phyloP scores from a whole-genome alignment of 805 yeast genomes.

The Scheffersomyces ergatensis region DNA sequence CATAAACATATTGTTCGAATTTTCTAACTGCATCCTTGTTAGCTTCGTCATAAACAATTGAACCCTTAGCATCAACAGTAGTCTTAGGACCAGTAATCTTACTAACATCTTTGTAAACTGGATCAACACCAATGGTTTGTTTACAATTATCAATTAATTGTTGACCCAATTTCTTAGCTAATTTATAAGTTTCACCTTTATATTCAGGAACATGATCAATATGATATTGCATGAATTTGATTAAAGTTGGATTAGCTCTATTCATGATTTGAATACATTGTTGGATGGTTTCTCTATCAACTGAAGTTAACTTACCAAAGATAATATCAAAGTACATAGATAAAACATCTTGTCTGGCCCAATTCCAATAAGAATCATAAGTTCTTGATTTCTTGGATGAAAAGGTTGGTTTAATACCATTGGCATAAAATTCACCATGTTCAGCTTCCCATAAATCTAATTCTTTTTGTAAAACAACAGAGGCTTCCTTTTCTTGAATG shows the following conservation, averaged over 20 bases:
- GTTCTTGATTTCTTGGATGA: conserved; percentile 91
- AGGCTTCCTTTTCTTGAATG: conserved; percentile 80
- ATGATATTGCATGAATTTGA: conserved; percentile 93
- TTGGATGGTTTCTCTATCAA: conserved; percentile 93
- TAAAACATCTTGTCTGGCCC: conserved; percentile 98
- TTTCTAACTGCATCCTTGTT: conserved; percentile 90
- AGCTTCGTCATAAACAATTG: conserved; percentile 77
- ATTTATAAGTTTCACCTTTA: conserved; percentile 88
- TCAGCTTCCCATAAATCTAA: conserved; percentile 83
- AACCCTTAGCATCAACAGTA: conserved; percentile 82
- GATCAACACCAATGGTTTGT: conserved; percentile 74
- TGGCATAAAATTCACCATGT: conserved; percentile 89
- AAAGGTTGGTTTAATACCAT: conserved; percentile 87
- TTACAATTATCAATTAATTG: conserved; percentile 94
- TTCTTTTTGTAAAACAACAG: conserved; percentile 79
- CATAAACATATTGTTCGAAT: conserved; percentile 90
- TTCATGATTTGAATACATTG: conserved; percentile 98
- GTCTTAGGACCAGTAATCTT: conserved; percentile 96
- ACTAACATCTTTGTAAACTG: conserved; percentile 93
- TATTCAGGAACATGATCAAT: conserved; percentile 77
- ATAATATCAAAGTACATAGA: conserved; percentile 93
- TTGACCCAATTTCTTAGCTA: conserved; percentile 86
- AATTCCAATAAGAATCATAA: conserved; percentile 98
- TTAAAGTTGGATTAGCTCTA: conserved; percentile 89
- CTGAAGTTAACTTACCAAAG: conserved; percentile 85